These are phyloP conservation scores for Botrytis tulipae DNA, from an alignment of 2,329 filamentous ascomycete genomes.

Conservation along the genomic window DNA sequence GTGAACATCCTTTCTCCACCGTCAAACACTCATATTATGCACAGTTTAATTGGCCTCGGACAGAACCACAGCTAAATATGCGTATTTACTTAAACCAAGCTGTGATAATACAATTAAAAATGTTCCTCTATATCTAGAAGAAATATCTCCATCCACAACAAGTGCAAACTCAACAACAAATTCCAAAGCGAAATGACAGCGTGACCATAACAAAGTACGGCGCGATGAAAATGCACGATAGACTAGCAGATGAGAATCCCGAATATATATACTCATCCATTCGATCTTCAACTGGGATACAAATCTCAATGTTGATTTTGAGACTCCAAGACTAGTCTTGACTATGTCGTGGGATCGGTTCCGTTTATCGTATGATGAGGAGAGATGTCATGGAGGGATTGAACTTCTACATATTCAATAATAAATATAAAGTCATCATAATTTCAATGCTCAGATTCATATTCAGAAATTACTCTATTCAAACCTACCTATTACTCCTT, in stretches of 20 bases:
- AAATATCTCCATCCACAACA: background rate
- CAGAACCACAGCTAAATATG: rapidly evolving
- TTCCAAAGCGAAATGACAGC: background rate
- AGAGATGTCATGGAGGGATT: background rate
- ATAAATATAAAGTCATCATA: background rate
- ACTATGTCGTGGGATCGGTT: rapidly evolving
- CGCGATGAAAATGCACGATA: background rate
- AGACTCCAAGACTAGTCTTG: background rate
- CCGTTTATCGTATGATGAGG: background rate
- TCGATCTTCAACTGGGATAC: rapidly evolving
- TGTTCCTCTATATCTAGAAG: background rate
- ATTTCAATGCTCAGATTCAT: rapidly evolving
- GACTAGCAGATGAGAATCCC: background rate
- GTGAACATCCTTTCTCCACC: background rate
- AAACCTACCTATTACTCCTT: background rate
- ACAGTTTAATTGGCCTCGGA: background rate
- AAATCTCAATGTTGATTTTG: background rate
- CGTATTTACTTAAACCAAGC: background rate
- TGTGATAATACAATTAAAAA: too few relatives aligned
- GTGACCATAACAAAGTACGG: background rate
- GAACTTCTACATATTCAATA: background rate
- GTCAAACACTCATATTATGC: background rate
- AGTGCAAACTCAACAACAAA: background rate
- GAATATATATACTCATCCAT: rapidly evolving
- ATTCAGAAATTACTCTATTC: background rate